phyloP scores from a whole-genome alignment of 139 green algal species.

The Volvox reticuliferus region DNA sequence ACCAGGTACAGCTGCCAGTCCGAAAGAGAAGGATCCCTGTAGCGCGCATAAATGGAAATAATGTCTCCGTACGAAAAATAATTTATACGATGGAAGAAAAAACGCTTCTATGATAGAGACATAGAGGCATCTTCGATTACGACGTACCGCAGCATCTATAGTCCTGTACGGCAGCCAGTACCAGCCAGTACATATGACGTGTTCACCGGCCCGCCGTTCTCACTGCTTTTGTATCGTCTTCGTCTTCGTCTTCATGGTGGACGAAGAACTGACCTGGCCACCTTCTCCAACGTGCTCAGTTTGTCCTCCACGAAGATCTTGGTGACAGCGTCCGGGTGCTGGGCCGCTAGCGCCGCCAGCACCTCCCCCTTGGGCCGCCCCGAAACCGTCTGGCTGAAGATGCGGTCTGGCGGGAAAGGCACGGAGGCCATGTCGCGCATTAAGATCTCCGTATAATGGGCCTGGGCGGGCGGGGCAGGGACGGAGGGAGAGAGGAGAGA shows the following conservation, averaged over 20 bases:
- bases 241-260: no score
- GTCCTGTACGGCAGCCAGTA: no score
- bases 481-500: not conserved
- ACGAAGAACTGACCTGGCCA: slow-evolving; percentile 48
- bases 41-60: not conserved
- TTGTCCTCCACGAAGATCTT: slow-evolving; percentile 96
- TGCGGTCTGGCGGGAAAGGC: slow-evolving; percentile 83
- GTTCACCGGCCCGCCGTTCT: no score
- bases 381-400: slow-evolving; percentile 80
- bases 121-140: no score
- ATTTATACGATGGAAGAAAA: no score
- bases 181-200: no score
- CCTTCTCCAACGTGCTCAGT: slow-evolving; percentile 90
- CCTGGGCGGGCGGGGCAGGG: slow-evolving; percentile 59
- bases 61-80: no score
- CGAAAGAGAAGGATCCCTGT: slow-evolving; percentile 59
- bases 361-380: slow-evolving; percentile 68
- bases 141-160: no score
- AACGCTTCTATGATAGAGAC: no score
- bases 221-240: no score
- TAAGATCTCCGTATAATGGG: slow-evolving; percentile 86
- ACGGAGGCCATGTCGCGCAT: slow-evolving; percentile 90
- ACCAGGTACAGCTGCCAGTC: slow-evolving; percentile 90
- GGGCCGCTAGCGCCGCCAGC: slow-evolving; percentile 68
- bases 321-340: slow-evolving; percentile 62